phyloP scores from a whole-genome alignment of 1,139 yeast species.

The Sugiyamaella neomexicana region DNA sequence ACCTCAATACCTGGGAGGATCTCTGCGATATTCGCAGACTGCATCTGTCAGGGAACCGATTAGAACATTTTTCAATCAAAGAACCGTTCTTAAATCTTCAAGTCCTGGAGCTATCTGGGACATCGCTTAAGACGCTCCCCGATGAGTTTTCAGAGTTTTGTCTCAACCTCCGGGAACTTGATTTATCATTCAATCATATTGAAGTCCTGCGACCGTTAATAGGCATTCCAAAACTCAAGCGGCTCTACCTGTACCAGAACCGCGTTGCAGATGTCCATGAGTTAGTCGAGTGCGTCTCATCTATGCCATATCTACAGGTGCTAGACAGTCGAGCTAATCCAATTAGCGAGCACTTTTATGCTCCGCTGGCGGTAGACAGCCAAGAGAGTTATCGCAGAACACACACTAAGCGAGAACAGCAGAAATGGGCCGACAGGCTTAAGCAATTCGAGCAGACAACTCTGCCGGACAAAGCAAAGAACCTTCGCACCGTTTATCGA shows the following conservation, averaged over 20 bases:
- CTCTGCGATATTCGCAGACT: constrained; percentile 32
- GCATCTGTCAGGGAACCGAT: constrained; percentile 32
- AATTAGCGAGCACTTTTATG: constrained; percentile 34
- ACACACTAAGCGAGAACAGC: constrained; percentile 24
- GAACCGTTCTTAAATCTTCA: constrained; percentile 39
- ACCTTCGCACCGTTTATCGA: constrained; percentile 12
- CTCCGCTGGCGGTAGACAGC: constrained; percentile 26
- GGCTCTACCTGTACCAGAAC: constrained; percentile 36
- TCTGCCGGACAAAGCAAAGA: neutral
- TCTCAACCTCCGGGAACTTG: constrained; percentile 39
- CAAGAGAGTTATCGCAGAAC: constrained; percentile 27
- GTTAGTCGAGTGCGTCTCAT: constrained; percentile 30
- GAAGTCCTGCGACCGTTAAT: constrained; percentile 32
- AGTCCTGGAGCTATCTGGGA: constrained; percentile 37
- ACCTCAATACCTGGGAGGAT: constrained; percentile 4
- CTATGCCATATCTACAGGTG: constrained; percentile 31
- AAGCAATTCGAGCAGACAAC: constrained; percentile 22
- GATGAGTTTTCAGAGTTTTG: constrained; percentile 30
- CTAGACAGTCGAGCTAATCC: constrained; percentile 41
- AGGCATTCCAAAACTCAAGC: constrained; percentile 35
- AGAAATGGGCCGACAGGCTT: constrained; percentile 29
- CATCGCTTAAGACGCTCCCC: constrained; percentile 35
- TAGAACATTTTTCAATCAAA: constrained; percentile 25
- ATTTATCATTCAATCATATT: constrained; percentile 38
- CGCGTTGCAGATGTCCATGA: constrained; percentile 29